Evolutionary conservation across 345 rosid species (phyloP).

Genomic region (Ceriops tagal): DNA sequence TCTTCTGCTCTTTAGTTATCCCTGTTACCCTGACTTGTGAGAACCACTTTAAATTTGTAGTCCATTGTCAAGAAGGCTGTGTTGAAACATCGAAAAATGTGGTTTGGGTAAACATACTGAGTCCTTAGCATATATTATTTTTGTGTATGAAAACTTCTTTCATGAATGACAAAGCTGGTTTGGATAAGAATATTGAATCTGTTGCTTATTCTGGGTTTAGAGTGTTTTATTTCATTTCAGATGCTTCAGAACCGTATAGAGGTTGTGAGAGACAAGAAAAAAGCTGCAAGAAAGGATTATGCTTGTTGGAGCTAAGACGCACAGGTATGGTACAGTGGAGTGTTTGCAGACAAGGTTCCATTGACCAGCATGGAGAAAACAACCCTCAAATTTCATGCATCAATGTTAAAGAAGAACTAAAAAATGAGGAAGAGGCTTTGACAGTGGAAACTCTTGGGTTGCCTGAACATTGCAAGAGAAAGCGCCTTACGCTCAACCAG

Average conservation of each 20-base stretch:
- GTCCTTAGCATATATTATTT: no score
- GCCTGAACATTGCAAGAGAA: constrained; percentile 38
- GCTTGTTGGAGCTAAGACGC: constrained; percentile 41
- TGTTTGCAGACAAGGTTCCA: constrained; percentile 23
- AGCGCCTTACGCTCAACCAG: constrained; percentile 23
- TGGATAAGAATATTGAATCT: not conserved
- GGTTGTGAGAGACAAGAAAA: constrained; percentile 23
- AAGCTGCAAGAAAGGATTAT: constrained; percentile 32
- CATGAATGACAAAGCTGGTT: not conserved
- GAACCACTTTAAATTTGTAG: no score
- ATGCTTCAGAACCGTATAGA: constrained; percentile 6
- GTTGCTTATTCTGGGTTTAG: not conserved
- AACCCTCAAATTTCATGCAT: constrained; percentile 22
- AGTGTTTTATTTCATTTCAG: constrained; percentile 1
- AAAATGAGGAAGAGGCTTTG: constrained; percentile 32
- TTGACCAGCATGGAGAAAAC: constrained; percentile 18
- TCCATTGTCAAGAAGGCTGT: no score
- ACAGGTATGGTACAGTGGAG: constrained; percentile 45
- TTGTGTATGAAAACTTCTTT: no score
- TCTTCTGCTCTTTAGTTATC: no score
- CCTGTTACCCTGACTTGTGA: no score
- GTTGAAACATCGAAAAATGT: no score
- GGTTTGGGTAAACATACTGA: no score
- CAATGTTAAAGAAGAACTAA: constrained; percentile 27
- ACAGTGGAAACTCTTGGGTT: constrained; percentile 22